Evolutionary conservation across 148 eudicot species (phyloP), one percentile per base, ranked within the genome.

Genomic region (Rhododendron ovatum): DNA sequence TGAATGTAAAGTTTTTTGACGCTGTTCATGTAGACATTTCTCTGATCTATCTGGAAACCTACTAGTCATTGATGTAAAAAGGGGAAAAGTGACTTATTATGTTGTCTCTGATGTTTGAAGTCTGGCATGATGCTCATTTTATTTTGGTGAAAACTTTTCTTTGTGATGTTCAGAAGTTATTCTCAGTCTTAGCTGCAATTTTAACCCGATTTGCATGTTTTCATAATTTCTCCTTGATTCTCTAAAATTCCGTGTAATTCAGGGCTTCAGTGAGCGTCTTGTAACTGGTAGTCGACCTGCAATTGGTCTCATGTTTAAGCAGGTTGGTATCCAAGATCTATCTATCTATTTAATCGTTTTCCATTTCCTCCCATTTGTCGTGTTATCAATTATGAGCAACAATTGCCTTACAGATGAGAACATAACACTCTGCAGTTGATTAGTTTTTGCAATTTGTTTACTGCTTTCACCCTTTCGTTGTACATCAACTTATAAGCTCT

Each of bases 181-280:
- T 8, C 30, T 33, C 5, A 74, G n/a, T 28, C 22, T 84, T 71
- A 5, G 37, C 77, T 83, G 17, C 50, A 20, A 30, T 77, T 76
- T 77, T 78, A 69, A 39, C 20, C 6, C 51, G 59, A 63, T 69
- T 47, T 12, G 26, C 48, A 4, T 71, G 26, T 79, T 8, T 28
- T 20, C 59, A 2, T 15, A 9, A 35, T 77, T 30, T 85, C n/a
- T 24, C 80, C 51, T 81, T 73, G 35, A 2, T 74, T 57, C 17
- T 12, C 41, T 84, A 20, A 61, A 63, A n/a, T 74, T 85, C 35
- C 47, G 51, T 89, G 82, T 47, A 51, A 85, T 83, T 28, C 92
- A 97, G 99, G 99, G 99, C 39, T 97, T 97, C 87, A 97, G 93
- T 61, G 98, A 94, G 92, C 99, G 96, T 85, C 99, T 97, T 91